A percentile compares a stretch with the other conserved stretches of the same genome.
phyloP scores from a whole-genome alignment of 140 eudicot genomes.

The Stevia rebaudiana region DNA sequence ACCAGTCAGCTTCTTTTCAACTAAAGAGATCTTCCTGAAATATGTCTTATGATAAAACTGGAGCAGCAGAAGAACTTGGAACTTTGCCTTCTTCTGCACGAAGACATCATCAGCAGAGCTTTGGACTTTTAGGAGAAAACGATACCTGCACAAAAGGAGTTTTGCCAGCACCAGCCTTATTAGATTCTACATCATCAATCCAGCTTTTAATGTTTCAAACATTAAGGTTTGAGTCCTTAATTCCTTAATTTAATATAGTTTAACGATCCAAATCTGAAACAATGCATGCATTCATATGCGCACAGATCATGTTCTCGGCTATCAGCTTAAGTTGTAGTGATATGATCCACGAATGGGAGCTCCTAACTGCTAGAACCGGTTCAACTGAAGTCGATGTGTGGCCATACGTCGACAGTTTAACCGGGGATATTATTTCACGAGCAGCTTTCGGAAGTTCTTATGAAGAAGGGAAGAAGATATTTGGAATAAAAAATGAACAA shows the following conservation, averaged over 20 bases:
- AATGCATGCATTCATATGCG: neutral
- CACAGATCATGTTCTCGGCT: slow-evolving; percentile 9
- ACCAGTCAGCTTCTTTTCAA: too few relatives aligned
- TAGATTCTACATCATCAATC: slow-evolving; percentile 28
- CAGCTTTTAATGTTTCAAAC: slow-evolving; percentile 30
- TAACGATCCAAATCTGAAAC: neutral
- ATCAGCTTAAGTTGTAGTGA: slow-evolving; percentile 10
- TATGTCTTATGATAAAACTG: too few relatives aligned
- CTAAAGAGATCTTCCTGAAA: too few relatives aligned
- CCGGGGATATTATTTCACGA: slow-evolving; percentile 35
- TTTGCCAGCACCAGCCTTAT: too few relatives aligned
- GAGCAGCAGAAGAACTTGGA: too few relatives aligned
- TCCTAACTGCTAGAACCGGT: neutral
- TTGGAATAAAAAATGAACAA: slow-evolving; percentile 34
- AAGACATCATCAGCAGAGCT: too few relatives aligned
- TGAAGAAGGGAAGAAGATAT: slow-evolving; percentile 34
- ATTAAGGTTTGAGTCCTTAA: slow-evolving; percentile 17
- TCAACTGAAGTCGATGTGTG: slow-evolving; percentile 29
- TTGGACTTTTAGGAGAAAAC: too few relatives aligned
- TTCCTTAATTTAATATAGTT: neutral
- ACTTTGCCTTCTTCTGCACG: too few relatives aligned
- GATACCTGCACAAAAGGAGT: too few relatives aligned
- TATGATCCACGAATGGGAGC: slow-evolving; percentile 24
- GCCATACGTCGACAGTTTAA: slow-evolving; percentile 29
- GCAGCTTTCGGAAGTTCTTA: slow-evolving; percentile 35